Percentiles rank a stretch among this genome's conserved stretches.
Evolutionary conservation across 768 basidiomycete species (phyloP).

Genomic region (Dioszegia hungarica): DNA sequence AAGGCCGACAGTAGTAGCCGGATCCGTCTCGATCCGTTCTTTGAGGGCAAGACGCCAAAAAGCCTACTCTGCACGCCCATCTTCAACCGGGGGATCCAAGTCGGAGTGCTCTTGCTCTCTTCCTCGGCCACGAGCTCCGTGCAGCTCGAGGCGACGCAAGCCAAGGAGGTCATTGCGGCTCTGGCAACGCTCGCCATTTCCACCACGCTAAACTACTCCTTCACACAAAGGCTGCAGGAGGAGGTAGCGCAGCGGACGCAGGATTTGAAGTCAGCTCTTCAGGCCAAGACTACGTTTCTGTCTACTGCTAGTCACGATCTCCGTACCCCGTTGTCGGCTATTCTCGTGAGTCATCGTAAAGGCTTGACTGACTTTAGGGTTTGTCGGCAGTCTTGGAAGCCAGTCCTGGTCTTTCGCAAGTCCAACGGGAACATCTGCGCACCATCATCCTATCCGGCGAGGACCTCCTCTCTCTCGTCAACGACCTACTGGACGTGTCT

Average conservation of each 20-base stretch:
- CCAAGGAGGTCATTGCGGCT: constrained; percentile 16
- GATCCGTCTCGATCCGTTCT: constrained; percentile 1
- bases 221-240: constrained; percentile 17
- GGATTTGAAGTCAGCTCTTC: constrained; percentile 16
- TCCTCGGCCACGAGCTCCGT: constrained; percentile 5
- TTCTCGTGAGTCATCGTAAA: constrained; percentile 19
- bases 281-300: constrained; percentile 27
- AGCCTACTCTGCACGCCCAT: neutral
- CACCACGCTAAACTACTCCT: constrained; percentile 11
- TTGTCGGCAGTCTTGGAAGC: constrained; percentile 37
- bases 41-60: neutral
- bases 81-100: constrained; percentile 13
- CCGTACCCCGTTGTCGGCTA: constrained; percentile 32
- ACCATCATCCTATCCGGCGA: constrained; percentile 32
- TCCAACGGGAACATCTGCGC: constrained; percentile 34
- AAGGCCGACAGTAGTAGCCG: neutral
- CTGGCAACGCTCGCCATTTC: constrained; percentile 24
- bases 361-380: constrained; percentile 17
- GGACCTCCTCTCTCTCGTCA: constrained; percentile 38
- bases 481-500: constrained; percentile 37
- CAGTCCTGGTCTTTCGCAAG: constrained; percentile 24
- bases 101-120: constrained; percentile 25
- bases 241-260: constrained; percentile 31
- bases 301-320: constrained; percentile 41
- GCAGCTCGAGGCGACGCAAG: constrained; percentile 1